A percentile compares a stretch with the other conserved stretches of the same genome.
Evolutionary conservation across 2,329 filamentous ascomycete genomes (phyloP).

Genomic region (Fusarium tupiense): DNA sequence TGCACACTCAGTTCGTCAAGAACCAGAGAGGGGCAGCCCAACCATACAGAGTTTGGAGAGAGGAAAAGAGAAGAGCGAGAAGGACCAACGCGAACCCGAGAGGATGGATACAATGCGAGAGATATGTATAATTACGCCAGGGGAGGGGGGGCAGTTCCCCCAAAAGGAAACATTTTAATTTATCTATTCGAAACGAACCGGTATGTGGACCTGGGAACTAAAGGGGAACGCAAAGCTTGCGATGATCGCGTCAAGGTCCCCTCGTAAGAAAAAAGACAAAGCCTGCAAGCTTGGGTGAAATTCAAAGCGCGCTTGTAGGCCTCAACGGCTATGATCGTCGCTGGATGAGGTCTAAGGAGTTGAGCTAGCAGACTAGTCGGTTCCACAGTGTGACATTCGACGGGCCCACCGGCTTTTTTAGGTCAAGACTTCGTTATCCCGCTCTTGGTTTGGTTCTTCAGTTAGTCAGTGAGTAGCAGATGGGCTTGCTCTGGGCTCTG

Average conservation of each 20-base stretch:
- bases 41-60: neutral
- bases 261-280: neutral
- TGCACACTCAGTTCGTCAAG: slow-evolving; percentile 2
- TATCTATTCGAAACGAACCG: neutral
- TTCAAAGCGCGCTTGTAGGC: neutral
- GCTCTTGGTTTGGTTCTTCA: neutral
- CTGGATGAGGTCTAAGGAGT: neutral
- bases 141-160: neutral
- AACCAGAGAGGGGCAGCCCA: neutral
- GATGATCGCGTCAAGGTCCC: neutral
- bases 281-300: neutral
- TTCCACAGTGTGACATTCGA: neutral
- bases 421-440: neutral
- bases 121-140: slow-evolving; percentile 20
- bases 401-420: neutral
- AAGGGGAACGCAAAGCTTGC: neutral
- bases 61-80: neutral
- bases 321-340: neutral
- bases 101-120: neutral
- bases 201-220: neutral
- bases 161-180: neutral
- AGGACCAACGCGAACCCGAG: slow-evolving; percentile 8
- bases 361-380: neutral
- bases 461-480: neutral
- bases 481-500: neutral